Percentiles rank a stretch among this genome's conserved stretches.
These are phyloP conservation scores for Aspergillus proliferans DNA, from an alignment of 2,329 filamentous ascomycete genomes.

Conservation along the genomic window DNA sequence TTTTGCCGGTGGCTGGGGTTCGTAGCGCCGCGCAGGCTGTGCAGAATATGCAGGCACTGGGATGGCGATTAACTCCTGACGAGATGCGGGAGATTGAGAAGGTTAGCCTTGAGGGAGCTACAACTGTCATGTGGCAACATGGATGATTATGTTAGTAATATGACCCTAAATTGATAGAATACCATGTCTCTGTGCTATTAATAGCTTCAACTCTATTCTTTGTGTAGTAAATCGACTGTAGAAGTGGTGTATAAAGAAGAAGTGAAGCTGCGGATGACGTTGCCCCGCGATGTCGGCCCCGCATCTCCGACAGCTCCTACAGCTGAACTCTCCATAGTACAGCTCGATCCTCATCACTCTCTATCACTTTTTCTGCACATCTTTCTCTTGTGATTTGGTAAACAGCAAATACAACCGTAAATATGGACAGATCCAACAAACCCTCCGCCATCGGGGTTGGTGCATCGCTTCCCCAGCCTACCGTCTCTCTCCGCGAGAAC, in stretches of 20 bases:
- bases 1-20: constrained; percentile 38
- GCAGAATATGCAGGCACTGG: constrained; percentile 34
- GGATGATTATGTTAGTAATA: constrained; percentile 19
- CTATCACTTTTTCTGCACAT: not conserved
- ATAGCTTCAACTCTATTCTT: not conserved
- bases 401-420: not conserved
- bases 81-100: constrained; percentile 39
- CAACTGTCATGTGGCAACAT: constrained; percentile 39
- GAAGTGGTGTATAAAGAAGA: not conserved
- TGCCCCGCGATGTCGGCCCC: not conserved
- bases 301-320: constrained; percentile 1
- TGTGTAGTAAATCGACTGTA: not conserved
- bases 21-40: constrained; percentile 37
- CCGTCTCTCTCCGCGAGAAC: constrained; percentile 67
- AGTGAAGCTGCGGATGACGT: not conserved
- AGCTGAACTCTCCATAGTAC: not conserved
- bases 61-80: constrained; percentile 37
- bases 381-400: too few species aligned
- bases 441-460: constrained; percentile 69
- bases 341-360: not conserved
- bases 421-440: constrained; percentile 77
- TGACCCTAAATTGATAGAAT: not conserved
- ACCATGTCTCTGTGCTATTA: not conserved
- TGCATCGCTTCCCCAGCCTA: constrained; percentile 67
- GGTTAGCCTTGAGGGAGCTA: constrained; percentile 36